These are phyloP conservation scores for Mycena sp. DNA, from an alignment of 1,284 basidiomycete species.

Conservation along the genomic window DNA sequence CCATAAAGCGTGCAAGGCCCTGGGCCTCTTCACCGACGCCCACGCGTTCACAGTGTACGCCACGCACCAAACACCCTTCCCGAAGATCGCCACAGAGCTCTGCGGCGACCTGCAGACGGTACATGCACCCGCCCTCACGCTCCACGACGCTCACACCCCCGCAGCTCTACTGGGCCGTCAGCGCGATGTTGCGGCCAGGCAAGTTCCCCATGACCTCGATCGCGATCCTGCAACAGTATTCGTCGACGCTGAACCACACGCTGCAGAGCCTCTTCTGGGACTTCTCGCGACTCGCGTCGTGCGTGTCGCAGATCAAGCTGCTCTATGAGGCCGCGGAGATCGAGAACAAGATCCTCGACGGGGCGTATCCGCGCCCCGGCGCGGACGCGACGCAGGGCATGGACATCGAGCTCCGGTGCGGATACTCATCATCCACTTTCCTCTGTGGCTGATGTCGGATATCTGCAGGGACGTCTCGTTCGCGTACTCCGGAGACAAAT, in stretches of 20 bases:
- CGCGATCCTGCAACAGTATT: conserved; percentile 27
- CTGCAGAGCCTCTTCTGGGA: conserved; percentile 20
- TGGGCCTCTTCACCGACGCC: background rate
- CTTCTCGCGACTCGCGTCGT: conserved; percentile 3
- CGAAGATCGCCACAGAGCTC: too few species aligned
- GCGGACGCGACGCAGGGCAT: conserved; percentile 40
- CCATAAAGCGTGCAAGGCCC: background rate
- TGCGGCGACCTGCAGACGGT: too few species aligned
- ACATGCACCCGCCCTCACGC: background rate
- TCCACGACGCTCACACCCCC: too few species aligned
- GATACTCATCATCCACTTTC: background rate
- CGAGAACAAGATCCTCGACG: conserved; percentile 9
- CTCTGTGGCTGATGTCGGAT: background rate
- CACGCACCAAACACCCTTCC: too few species aligned
- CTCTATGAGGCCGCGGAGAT: conserved; percentile 17
- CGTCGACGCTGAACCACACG: conserved; percentile 12
- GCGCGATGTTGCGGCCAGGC: conserved; percentile 9
- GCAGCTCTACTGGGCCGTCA: conserved; percentile 27
- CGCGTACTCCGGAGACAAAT: conserved; percentile 53
- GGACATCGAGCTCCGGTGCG: conserved; percentile 48
- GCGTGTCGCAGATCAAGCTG: conserved; percentile 19
- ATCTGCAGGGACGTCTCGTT: conserved; percentile 55
- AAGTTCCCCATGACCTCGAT: conserved; percentile 28
- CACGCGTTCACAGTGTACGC: too few species aligned
- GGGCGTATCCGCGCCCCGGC: conserved; percentile 14